A percentile compares a stretch with the other conserved stretches of the same genome.
phyloP scores from a whole-genome alignment of 2,329 filamentous ascomycete species.

The Cephalotrichum gorgonifer region DNA sequence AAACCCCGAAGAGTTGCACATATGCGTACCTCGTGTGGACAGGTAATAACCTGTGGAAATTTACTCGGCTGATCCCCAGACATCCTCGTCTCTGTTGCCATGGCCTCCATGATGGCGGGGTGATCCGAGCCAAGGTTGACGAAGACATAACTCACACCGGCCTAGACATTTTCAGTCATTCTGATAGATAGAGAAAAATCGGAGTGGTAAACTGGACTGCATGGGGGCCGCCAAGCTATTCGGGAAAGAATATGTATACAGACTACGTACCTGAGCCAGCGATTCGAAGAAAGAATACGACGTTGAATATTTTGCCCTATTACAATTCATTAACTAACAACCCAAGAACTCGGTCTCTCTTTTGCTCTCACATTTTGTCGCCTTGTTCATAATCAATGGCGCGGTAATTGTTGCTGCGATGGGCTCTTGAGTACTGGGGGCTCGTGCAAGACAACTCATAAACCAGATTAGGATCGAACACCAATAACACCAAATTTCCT shows the following conservation, averaged over 20 bases:
- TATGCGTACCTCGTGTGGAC: conserved; percentile 67
- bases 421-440: no score
- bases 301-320: conserved; percentile 61
- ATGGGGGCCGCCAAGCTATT: background rate
- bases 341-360: no score
- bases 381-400: no score
- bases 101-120: conserved; percentile 69
- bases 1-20: background rate
- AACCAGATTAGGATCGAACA: no score
- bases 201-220: no score
- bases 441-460: no score
- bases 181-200: no score
- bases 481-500: no score
- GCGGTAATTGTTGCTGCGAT: no score
- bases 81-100: conserved; percentile 62
- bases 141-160: conserved; percentile 48
- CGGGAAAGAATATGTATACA: background rate
- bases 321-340: no score
- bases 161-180: no score
- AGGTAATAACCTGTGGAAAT: conserved; percentile 68
- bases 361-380: no score
- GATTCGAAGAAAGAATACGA: conserved; percentile 78
- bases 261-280: conserved; percentile 45
- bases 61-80: conserved; percentile 51
- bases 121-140: conserved; percentile 64